Evolutionary conservation across 2,329 filamentous ascomycete genomes (phyloP).

Genomic region (Neonectria neomacrospora): DNA sequence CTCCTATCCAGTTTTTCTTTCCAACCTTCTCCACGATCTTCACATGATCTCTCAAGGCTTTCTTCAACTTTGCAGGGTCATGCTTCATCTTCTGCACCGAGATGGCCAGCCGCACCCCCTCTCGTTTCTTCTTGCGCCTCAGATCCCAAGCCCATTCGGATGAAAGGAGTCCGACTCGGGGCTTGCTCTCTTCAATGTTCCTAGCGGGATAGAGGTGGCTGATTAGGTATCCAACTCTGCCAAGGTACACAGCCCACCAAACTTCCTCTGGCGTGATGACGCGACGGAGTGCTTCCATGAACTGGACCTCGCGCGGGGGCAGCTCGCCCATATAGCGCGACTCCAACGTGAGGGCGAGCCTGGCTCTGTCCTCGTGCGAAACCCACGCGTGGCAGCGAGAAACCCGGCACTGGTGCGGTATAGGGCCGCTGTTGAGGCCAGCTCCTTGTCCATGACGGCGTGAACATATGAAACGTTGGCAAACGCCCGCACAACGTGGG

Average conservation of each 20-base stretch:
- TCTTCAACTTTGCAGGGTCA: constrained; percentile 26
- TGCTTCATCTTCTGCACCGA: constrained; percentile 27
- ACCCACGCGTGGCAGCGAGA: constrained; percentile 24
- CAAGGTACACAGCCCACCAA: constrained; percentile 30
- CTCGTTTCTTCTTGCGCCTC: constrained; percentile 16
- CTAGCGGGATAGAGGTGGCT: constrained; percentile 25
- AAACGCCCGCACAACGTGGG: constrained; percentile 19
- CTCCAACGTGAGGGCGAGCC: constrained; percentile 28
- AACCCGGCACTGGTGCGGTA: constrained; percentile 29
- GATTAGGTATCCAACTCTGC: constrained; percentile 24
- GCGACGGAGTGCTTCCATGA: constrained; percentile 25
- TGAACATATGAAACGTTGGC: constrained; percentile 28
- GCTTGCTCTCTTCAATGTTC: constrained; percentile 23
- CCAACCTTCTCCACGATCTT: constrained; percentile 29
- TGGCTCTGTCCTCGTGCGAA: constrained; percentile 25
- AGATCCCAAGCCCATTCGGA: constrained; percentile 28
- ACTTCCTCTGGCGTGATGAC: constrained; percentile 27
- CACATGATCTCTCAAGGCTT: constrained; percentile 22
- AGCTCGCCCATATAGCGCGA: constrained; percentile 32
- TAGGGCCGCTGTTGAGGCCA: constrained; percentile 26
- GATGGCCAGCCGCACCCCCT: constrained; percentile 21
- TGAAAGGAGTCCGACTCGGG: constrained; percentile 25
- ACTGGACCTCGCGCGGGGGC: constrained; percentile 19
- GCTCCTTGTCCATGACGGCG: constrained; percentile 29
- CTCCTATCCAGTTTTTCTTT: constrained; percentile 30